Evolutionary conservation across 768 basidiomycete genomes (phyloP).

Genomic region (Boletus tylopilopsis): DNA sequence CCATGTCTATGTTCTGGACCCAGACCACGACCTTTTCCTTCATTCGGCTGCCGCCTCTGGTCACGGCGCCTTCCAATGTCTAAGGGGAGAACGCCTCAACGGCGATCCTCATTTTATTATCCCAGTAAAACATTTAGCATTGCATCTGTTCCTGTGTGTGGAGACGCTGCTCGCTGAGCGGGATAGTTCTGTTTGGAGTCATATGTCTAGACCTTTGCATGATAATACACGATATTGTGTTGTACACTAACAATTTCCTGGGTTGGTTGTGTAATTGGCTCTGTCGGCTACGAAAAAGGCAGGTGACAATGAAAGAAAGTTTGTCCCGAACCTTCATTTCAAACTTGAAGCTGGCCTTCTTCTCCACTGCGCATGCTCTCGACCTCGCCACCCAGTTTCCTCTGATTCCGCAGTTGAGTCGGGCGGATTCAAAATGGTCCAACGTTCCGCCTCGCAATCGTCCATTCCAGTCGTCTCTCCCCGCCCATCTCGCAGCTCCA

Average conservation of each 20-base stretch:
- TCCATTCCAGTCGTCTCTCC: constrained; percentile 28
- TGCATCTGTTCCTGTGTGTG: too few species aligned
- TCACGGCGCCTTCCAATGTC: constrained; percentile 15
- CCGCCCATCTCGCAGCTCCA: constrained; percentile 29
- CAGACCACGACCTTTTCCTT: constrained; percentile 26
- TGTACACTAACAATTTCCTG: too few species aligned
- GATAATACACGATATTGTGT: too few species aligned
- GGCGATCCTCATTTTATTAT: background rate
- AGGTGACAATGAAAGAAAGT: constrained; percentile 21
- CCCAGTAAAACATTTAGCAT: background rate
- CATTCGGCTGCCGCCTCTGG: constrained; percentile 23
- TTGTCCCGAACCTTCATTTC: background rate
- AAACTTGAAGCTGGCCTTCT: constrained; percentile 30
- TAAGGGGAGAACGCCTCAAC: background rate
- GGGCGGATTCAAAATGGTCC: constrained; percentile 18
- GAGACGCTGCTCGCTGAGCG: too few species aligned
- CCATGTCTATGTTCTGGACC: constrained; percentile 27
- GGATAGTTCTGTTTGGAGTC: too few species aligned
- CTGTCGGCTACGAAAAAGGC: constrained; percentile 31
- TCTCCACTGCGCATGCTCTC: constrained; percentile 21
- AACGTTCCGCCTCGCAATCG: constrained; percentile 21
- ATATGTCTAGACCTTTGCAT: background rate
- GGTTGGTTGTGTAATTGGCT: too few species aligned
- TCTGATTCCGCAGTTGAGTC: constrained; percentile 7
- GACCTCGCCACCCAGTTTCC: background rate